These are phyloP conservation scores for Jaltomata sinuosa DNA, from an alignment of 257 asterid genomes.

Conservation along the genomic window DNA sequence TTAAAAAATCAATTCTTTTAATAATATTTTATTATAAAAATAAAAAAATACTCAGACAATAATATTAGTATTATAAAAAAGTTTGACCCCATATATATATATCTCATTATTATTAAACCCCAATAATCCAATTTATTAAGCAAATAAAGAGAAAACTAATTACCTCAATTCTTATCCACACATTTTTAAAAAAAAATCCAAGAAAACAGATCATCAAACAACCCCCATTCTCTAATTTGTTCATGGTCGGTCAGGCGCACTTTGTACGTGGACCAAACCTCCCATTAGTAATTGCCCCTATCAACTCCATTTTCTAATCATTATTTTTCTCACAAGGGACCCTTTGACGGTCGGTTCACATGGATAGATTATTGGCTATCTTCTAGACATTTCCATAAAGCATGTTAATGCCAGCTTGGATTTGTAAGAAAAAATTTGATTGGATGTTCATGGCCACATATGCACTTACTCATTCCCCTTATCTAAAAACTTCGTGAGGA, in stretches of 20 bases:
- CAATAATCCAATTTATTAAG: neutral
- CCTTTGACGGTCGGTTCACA: conserved; percentile 6
- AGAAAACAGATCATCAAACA: neutral
- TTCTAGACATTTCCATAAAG: conserved; percentile 22
- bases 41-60: too few relatives aligned
- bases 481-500: neutral
- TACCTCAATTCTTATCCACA: neutral
- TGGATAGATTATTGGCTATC: conserved; percentile 3
- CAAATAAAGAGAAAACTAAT: neutral
- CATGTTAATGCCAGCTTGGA: conserved; percentile 37
- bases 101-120: neutral
- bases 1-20: too few relatives aligned
- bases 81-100: too few relatives aligned
- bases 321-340: neutral
- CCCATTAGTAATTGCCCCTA: neutral
- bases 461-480: conserved; percentile 12
- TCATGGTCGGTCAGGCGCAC: neutral
- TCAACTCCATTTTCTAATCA: neutral
- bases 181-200: neutral
- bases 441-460: conserved; percentile 20
- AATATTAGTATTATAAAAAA: too few relatives aligned
- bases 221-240: neutral
- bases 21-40: too few relatives aligned
- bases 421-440: conserved; percentile 8
- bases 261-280: neutral